Evolutionary conservation across 2,329 filamentous ascomycete genomes (phyloP).

Genomic region (Colletotrichum australisinense): DNA sequence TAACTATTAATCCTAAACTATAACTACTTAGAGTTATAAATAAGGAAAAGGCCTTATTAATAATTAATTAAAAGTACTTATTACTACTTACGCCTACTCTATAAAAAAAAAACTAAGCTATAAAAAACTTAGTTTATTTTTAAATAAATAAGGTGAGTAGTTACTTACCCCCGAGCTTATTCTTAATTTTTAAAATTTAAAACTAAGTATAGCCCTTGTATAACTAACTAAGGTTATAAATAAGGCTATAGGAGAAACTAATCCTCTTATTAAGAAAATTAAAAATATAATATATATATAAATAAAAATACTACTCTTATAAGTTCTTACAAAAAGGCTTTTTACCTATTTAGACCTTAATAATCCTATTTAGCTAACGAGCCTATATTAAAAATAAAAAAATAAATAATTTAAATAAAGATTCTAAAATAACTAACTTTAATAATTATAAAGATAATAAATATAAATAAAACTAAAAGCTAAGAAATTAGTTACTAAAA

Average conservation of each 20-base stretch:
- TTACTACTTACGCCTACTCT: not conserved
- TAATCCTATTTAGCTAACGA: fast-evolving
- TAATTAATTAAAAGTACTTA: not conserved
- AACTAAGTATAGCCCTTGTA: fast-evolving
- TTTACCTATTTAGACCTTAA: no score
- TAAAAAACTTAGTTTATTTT: no score
- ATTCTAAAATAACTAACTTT: no score
- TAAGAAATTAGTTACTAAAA: no score
- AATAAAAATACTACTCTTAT: no score
- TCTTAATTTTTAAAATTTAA: not conserved
- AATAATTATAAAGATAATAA: not conserved
- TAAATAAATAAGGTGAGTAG: fast-evolving
- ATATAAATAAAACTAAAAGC: not conserved
- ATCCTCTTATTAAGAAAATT: no score
- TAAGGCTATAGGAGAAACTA: fast-evolving
- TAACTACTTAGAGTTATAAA: no score
- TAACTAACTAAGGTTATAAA: not conserved
- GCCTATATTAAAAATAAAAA: no score
- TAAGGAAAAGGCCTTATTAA: no score
- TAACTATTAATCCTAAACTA: no score
- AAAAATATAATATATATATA: not conserved
- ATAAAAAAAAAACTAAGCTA: not conserved
- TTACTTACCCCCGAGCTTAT: fast-evolving
- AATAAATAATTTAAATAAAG: not conserved
- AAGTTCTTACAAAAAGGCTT: no score